Evolutionary conservation across 352 stramenopile genomes (phyloP).

Genomic region (Pythium myriotylum): DNA sequence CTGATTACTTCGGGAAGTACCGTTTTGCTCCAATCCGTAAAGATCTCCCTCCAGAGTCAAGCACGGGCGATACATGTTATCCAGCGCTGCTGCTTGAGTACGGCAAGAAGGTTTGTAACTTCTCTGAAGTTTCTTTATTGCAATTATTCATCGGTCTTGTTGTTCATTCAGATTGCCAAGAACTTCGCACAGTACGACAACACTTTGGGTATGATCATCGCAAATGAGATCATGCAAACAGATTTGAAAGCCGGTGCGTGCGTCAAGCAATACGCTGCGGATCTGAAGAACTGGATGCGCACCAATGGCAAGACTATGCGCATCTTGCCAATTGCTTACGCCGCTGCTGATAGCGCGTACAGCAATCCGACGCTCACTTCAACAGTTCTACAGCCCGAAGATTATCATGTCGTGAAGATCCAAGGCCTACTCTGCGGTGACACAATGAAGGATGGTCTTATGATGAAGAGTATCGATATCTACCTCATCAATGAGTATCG

Average conservation of each 20-base stretch:
- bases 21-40: slow-evolving; percentile 57
- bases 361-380: slow-evolving; percentile 43
- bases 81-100: slow-evolving; percentile 83
- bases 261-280: slow-evolving; percentile 82
- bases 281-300: slow-evolving; percentile 89
- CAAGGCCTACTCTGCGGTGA: slow-evolving; percentile 85
- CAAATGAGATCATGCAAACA: slow-evolving; percentile 88
- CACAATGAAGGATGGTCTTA: slow-evolving; percentile 80
- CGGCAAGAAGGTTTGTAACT: slow-evolving; percentile 51
- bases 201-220: slow-evolving; percentile 78
- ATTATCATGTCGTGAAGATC: slow-evolving; percentile 84
- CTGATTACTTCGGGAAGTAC: slow-evolving; percentile 87
- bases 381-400: slow-evolving; percentile 44
- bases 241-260: slow-evolving; percentile 75
- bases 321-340: slow-evolving; percentile 79
- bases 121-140: neutral
- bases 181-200: slow-evolving; percentile 91
- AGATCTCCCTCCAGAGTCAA: slow-evolving; percentile 46
- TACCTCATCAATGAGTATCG: slow-evolving; percentile 91
- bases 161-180: slow-evolving; percentile 69
- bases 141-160: no score
- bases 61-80: slow-evolving; percentile 75
- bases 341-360: slow-evolving; percentile 80
- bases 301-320: slow-evolving; percentile 85
- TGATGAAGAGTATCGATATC: slow-evolving; percentile 86